Base-by-base conservation (phyloP, 2,329 filamentous ascomycete genomes). In the Arthrobotrys iridis region DNA sequence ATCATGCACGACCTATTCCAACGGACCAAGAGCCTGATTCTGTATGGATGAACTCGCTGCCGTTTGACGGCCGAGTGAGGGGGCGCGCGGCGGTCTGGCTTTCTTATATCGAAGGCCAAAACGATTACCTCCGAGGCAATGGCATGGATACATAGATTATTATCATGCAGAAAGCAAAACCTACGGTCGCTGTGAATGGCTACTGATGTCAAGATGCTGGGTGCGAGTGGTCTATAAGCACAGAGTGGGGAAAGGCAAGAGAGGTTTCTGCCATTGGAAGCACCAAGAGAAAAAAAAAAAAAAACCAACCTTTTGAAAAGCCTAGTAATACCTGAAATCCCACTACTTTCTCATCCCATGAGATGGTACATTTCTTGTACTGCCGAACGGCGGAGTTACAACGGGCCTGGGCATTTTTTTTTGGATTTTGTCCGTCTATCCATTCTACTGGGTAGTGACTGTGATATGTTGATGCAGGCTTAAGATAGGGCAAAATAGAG, bases 401-500 rank as follows among this genome's bases (percentile, higher is more conserved):
- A 71, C 57, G 52, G 57, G 60, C 48, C 68, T 66, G 70, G 62
- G 41, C 45, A 58, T 57, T 63, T 46, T 57, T 57, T 60, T 55
- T 41, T 59, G n/a, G n/a, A n/a, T n/a, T 59, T 6, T 46, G 13
- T 66, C 20, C 48, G 33, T 33, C 15, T 30, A 63, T 45, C 62
- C 70, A 68, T 75, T 75, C 63, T 62, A 59, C 57, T 66, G 62
- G 70, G 68, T 66, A 58, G 37, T 72, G 60, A n/a, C 50, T 15
- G 50, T 66, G 60, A 66, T 60, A 60, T 57, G 46, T 68, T 75
- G 58, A 75, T 75, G 71, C 71, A 75, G 66, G 62, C 71, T 65
- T 41, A 66, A 63, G 57, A 75, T 68, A 68, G 71, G 71, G 71
- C 71, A 75, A 43, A 67, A 75, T 58, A 75, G 46, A 62, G 64